Evolutionary conservation across 768 basidiomycete genomes (phyloP), one percentile per base, ranked within the genome.

Genomic region (Phlegmacium glaucopus): DNA sequence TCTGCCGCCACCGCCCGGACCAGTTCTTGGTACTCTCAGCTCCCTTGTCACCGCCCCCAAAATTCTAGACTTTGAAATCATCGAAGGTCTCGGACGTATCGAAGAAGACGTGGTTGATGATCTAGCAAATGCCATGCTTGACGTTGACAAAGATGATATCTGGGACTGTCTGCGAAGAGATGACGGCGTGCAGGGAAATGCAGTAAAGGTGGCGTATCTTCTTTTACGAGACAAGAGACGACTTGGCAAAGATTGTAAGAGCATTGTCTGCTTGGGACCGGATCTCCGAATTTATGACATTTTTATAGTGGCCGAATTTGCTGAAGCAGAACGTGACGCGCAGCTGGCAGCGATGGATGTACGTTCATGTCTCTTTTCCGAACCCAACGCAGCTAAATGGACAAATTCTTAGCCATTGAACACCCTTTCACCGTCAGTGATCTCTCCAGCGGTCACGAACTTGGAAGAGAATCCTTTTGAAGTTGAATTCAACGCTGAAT

Each of bases 191-290:
- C 83, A 86, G 50, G 90, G 94, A 32, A 96, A 97, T 62, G 85
- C 91, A 45, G 87, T 98, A 62, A 94, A 96, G 68, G 94, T 99
- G 6, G 94, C 95, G 0, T 99, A 98, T 66, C 83, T 94, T 80
- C 74, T 99, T 4, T 73, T 96, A 38, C 75, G 92, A 47, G 95
- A 99, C 61, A 94, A 94, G 70, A 75, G 83, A 55, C 72, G 93
- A 32, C 76, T 88, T 44, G 84, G 92, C 6, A 80, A 87, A 64
- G 91, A 93, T 62, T 69, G 94, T 95, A 58, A 76, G 92, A 76
- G 10, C 11, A 41, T 6, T 29, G 5, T 47, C 38, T 5, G 10
- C 5, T 42, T 15, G 12, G 30, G 30, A 29, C 5, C 22, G 40
- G 27, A 4, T 18, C 10, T 36, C 6, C 34, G 18, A 44, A 50